phyloP scores from a whole-genome alignment of 1,139 yeast genomes.

The Saccharomycopsis hybrid region DNA sequence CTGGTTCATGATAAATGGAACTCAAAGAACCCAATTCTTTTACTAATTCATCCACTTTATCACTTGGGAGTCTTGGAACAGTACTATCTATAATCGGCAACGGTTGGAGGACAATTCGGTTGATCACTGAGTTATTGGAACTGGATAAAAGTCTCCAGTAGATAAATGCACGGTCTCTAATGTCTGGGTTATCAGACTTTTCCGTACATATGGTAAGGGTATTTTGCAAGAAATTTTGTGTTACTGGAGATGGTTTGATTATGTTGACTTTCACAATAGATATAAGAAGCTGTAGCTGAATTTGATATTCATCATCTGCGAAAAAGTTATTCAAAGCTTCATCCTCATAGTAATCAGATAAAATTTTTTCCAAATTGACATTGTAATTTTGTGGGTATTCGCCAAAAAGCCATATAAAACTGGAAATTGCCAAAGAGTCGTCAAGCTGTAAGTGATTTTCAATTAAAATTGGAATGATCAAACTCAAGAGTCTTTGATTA shows the following conservation, averaged over 20 bases:
- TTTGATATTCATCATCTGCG: constrained; percentile 58
- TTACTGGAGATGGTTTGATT: constrained; percentile 31
- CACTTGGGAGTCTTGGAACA: constrained; percentile 64
- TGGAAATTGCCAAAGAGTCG: constrained; percentile 58
- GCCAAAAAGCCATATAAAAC: constrained; percentile 87
- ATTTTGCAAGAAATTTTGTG: constrained; percentile 55
- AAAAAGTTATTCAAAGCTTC: constrained; percentile 32
- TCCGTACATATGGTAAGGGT: constrained; percentile 74
- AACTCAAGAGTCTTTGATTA: constrained; percentile 49
- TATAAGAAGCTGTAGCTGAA: constrained; percentile 73
- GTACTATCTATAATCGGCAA: constrained; percentile 48
- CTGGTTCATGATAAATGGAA: constrained; percentile 85
- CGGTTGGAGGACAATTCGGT: constrained; percentile 20
- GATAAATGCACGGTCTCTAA: constrained; percentile 88
- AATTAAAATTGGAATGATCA: constrained; percentile 64
- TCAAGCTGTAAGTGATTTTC: constrained; percentile 53
- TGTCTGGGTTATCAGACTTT: constrained; percentile 82
- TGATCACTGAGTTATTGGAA: constrained; percentile 34
- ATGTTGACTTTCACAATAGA: constrained; percentile 73
- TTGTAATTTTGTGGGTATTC: constrained; percentile 78
- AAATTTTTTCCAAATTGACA: constrained; percentile 34
- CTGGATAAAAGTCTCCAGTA: constrained; percentile 89
- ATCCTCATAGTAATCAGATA: constrained; percentile 24
- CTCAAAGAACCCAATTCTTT: constrained; percentile 80
- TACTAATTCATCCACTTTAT: constrained; percentile 59